phyloP scores from a whole-genome alignment of 2,329 filamentous ascomycete species.

The Aspergillus caelatus region DNA sequence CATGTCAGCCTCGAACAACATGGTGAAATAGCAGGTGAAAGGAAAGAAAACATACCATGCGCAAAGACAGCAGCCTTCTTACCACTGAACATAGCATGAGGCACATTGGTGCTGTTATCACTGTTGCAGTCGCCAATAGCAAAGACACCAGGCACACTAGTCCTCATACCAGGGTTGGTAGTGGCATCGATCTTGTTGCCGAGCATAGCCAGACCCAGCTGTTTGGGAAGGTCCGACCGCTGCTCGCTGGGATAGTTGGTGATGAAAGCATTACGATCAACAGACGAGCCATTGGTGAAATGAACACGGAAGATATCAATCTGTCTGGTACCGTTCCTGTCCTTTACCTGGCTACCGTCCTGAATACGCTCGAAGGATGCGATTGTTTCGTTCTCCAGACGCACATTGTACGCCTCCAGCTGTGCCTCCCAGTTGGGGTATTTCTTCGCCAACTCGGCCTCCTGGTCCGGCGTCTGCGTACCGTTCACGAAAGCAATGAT shows the following conservation, averaged over 20 bases:
- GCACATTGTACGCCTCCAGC: slow-evolving; percentile 54
- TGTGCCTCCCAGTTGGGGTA: slow-evolving; percentile 55
- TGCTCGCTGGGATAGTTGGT: slow-evolving; percentile 54
- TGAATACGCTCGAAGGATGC: slow-evolving; percentile 51
- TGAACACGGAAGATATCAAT: slow-evolving; percentile 60
- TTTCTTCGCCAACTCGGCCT: slow-evolving; percentile 42
- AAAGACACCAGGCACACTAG: slow-evolving; percentile 59
- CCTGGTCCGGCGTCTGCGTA: slow-evolving; percentile 53
- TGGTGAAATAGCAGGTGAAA: not conserved
- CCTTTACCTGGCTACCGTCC: slow-evolving; percentile 32
- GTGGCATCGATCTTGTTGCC: slow-evolving; percentile 51
- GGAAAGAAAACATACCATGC: slow-evolving; percentile 52
- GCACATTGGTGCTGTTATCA: slow-evolving; percentile 63
- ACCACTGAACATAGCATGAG: slow-evolving; percentile 62
- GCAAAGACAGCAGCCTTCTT: slow-evolving; percentile 61
- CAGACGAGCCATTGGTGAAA: slow-evolving; percentile 50
- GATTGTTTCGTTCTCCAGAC: slow-evolving; percentile 61
- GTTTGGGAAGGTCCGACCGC: slow-evolving; percentile 49
- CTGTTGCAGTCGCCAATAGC: slow-evolving; percentile 64
- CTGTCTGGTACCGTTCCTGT: slow-evolving; percentile 40
- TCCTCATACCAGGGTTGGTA: slow-evolving; percentile 47
- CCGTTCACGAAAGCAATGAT: slow-evolving; percentile 64
- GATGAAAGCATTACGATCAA: slow-evolving; percentile 57
- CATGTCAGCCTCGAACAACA: not conserved
- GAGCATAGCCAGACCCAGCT: slow-evolving; percentile 52